phyloP scores from a whole-genome alignment of 2,329 filamentous ascomycete genomes.

The Alternaria conjuncta region DNA sequence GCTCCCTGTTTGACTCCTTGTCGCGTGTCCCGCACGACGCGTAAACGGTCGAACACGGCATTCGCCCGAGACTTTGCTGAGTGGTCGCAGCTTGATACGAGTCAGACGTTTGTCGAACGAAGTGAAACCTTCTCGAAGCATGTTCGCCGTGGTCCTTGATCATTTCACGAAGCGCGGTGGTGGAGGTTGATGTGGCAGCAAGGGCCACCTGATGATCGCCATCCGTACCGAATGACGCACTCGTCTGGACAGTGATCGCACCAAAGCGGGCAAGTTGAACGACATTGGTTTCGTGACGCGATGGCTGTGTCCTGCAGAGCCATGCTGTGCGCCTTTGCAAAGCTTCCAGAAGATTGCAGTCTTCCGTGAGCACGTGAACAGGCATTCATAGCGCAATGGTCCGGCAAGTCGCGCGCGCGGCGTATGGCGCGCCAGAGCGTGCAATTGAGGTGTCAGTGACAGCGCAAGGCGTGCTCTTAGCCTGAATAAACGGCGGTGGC shows the following conservation, averaged over 20 bases:
- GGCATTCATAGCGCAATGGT: constrained; percentile 8
- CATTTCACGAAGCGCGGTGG: constrained; percentile 24
- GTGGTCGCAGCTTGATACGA: constrained; percentile 2
- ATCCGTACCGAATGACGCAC: constrained; percentile 41
- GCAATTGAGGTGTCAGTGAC: constrained; percentile 9
- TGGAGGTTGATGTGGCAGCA: constrained; percentile 23
- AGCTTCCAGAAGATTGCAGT: constrained; percentile 28
- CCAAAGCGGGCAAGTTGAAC: constrained; percentile 25
- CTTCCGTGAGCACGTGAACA: constrained; percentile 20
- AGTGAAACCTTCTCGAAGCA: constrained; percentile 42
- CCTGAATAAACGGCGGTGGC: constrained; percentile 2
- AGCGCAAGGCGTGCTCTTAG: constrained; percentile 7
- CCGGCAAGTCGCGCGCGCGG: constrained; percentile 5
- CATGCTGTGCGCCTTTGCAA: constrained; percentile 13
- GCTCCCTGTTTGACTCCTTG: constrained; percentile 8
- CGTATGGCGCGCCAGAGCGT: constrained; percentile 9
- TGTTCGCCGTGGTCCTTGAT: constrained; percentile 33
- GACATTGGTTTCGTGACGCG: constrained; percentile 43
- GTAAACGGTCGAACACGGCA: neutral
- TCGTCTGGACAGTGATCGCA: constrained; percentile 16
- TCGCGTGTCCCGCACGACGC: neutral
- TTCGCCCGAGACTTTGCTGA: neutral
- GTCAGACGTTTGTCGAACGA: constrained; percentile 23
- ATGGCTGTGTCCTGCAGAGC: constrained; percentile 17
- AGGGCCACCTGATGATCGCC: constrained; percentile 39